These are phyloP conservation scores for Golubevia sp. DNA, from an alignment of 1,284 basidiomycete genomes.

Conservation along the genomic window DNA sequence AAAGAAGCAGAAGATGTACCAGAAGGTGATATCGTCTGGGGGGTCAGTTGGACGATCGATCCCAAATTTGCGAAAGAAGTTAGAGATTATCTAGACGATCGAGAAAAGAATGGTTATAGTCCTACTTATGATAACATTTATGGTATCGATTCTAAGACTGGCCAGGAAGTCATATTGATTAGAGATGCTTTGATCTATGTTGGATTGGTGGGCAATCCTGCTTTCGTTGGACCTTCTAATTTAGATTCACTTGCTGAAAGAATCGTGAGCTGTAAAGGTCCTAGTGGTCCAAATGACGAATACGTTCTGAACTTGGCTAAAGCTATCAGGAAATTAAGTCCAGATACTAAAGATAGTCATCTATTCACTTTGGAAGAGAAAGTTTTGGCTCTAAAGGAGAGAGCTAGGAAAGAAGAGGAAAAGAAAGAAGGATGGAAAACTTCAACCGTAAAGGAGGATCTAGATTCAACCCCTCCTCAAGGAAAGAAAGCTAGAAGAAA, in stretches of 20 bases:
- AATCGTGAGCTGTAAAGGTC: conserved; percentile 77
- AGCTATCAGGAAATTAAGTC: conserved; percentile 73
- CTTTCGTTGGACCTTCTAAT: conserved; percentile 80
- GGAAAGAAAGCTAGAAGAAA: conserved; percentile 2
- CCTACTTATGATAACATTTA: conserved; percentile 34
- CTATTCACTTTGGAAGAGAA: conserved; percentile 73
- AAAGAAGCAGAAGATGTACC: conserved; percentile 16
- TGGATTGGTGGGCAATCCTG: conserved; percentile 75
- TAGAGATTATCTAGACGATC: conserved; percentile 78
- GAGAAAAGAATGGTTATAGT: conserved; percentile 72
- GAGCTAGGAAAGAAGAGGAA: background rate
- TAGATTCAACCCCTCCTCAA: background rate
- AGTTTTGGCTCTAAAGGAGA: conserved; percentile 22
- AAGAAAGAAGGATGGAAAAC: background rate
- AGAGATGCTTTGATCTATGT: conserved; percentile 69
- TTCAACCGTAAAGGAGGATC: background rate
- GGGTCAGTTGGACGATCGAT: conserved; percentile 82
- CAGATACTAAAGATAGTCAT: conserved; percentile 76
- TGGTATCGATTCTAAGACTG: conserved; percentile 5
- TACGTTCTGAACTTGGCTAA: conserved; percentile 76
- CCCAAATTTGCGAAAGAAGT: conserved; percentile 74
- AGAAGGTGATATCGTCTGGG: conserved; percentile 72
- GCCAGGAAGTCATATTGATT: background rate
- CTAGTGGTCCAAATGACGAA: conserved; percentile 81
- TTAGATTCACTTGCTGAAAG: conserved; percentile 71